Conservation (phyloP, 2,329 filamentous ascomycete genomes). For the Fusarium decemcellulare region DNA sequence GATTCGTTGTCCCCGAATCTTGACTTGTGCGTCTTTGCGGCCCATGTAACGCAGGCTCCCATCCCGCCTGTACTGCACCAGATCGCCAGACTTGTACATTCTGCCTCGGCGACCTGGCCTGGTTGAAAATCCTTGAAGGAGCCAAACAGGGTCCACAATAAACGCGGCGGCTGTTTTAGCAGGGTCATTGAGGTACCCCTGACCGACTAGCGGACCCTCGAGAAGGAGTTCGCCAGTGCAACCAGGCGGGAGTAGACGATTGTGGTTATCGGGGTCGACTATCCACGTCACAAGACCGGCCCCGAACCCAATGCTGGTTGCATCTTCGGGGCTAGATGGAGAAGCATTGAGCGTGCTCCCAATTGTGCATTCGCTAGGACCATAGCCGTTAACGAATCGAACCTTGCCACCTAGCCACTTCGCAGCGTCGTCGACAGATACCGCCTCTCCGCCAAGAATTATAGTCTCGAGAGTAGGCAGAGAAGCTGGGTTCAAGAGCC, state of each 20-base stretch:
- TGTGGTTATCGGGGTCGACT: constrained; percentile 39
- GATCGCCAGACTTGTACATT: constrained; percentile 63
- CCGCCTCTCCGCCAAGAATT: constrained; percentile 22
- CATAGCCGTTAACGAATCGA: constrained; percentile 16
- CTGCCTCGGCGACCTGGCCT: constrained; percentile 18
- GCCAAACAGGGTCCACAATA: constrained; percentile 56
- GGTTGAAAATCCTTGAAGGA: not conserved
- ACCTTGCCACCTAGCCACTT: constrained; percentile 10
- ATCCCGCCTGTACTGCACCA: constrained; percentile 58
- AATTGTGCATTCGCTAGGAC: constrained; percentile 18
- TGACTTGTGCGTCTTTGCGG: constrained; percentile 71
- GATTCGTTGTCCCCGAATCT: constrained; percentile 69
- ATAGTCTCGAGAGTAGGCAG: constrained; percentile 18
- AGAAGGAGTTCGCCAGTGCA: constrained; percentile 61
- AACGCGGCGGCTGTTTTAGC: constrained; percentile 48
- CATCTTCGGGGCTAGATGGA: not conserved
- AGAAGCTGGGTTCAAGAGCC: constrained; percentile 3
- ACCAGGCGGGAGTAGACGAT: constrained; percentile 43
- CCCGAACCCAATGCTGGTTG: constrained; percentile 9
- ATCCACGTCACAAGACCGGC: constrained; percentile 38
- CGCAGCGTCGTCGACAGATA: not conserved
- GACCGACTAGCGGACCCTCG: constrained; percentile 61
- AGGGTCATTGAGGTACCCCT: constrained; percentile 62
- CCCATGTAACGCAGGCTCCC: constrained; percentile 61
- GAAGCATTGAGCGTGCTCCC: constrained; percentile 12